phyloP scores from a whole-genome alignment of 106 monocot genomes.

The Chionographis japonica region DNA sequence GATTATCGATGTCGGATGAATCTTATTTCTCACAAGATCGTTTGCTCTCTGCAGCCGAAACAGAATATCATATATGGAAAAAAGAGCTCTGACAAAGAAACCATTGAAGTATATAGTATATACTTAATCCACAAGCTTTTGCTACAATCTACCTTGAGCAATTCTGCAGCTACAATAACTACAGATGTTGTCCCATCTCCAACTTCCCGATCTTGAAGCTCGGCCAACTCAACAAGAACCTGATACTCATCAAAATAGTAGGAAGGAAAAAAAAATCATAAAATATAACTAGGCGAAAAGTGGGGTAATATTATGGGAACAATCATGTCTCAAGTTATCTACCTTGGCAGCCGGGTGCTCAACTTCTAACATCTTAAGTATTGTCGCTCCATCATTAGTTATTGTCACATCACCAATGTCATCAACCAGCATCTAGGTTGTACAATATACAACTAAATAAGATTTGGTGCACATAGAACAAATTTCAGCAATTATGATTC shows the following conservation, averaged over 20 bases:
- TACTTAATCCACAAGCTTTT: too few relatives aligned
- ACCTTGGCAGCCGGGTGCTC: conserved; percentile 99
- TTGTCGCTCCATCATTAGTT: conserved; percentile 97
- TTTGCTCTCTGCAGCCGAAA: conserved; percentile 77
- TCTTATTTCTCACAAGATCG: conserved; percentile 97
- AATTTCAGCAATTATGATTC: background rate
- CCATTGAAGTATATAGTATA: too few relatives aligned
- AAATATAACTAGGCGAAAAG: background rate
- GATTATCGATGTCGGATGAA: conserved; percentile 95
- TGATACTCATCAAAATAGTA: conserved; percentile 12
- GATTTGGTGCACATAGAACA: background rate
- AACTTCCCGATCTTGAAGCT: conserved; percentile 98
- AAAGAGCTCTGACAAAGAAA: too few relatives aligned
- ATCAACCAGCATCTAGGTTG: conserved; percentile 91
- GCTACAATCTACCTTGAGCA: conserved; percentile 61
- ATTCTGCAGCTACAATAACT: conserved; percentile 87
- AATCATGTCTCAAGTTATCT: background rate
- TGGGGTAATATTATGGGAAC: background rate
- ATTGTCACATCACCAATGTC: conserved; percentile 99
- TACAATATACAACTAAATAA: conserved; percentile 1
- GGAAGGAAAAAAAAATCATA: background rate
- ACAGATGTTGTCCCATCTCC: conserved; percentile 97
- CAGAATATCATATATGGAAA: background rate
- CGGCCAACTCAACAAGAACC: conserved; percentile 98
- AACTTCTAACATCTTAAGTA: conserved; percentile 98